These are phyloP conservation scores for Pleurotus tuber-regium DNA, from an alignment of 768 basidiomycete genomes.

Conservation along the genomic window DNA sequence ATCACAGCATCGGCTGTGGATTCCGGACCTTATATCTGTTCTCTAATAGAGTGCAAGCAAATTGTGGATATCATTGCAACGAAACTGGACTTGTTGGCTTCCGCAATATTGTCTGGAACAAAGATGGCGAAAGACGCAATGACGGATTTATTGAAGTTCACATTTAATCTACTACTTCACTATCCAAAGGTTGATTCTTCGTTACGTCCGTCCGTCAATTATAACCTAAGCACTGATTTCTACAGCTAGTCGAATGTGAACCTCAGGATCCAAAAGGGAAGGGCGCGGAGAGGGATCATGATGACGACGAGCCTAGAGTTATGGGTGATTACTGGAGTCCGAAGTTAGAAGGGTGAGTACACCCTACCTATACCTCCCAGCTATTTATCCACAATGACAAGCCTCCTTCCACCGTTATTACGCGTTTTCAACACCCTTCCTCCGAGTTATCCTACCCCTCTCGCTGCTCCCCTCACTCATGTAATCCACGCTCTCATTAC, in stretches of 20 bases:
- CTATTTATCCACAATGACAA: slow-evolving; percentile 21
- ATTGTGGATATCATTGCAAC: slow-evolving; percentile 58
- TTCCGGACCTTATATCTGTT: slow-evolving; percentile 38
- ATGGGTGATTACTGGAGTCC: slow-evolving; percentile 77
- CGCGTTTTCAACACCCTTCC: slow-evolving; percentile 69
- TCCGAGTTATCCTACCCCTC: slow-evolving; percentile 56
- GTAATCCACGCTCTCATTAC: slow-evolving; percentile 79
- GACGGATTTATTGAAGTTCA: slow-evolving; percentile 80
- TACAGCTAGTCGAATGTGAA: slow-evolving; percentile 44
- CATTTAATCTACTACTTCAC: slow-evolving; percentile 77
- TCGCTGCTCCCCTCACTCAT: slow-evolving; percentile 75
- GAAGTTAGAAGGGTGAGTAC: slow-evolving; percentile 66
- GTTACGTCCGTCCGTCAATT: background rate
- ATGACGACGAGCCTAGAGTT: slow-evolving; percentile 38
- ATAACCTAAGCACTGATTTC: slow-evolving; percentile 1
- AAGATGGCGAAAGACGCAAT: slow-evolving; percentile 69
- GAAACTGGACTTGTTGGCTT: slow-evolving; percentile 59
- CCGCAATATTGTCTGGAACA: slow-evolving; percentile 45
- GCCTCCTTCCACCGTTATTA: slow-evolving; percentile 70
- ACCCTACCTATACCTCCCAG: background rate
- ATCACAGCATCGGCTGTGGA: slow-evolving; percentile 52
- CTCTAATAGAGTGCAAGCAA: slow-evolving; percentile 65
- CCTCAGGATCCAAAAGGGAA: slow-evolving; percentile 31
- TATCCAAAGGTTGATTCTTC: slow-evolving; percentile 66
- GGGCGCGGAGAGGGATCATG: slow-evolving; percentile 17